Evolutionary conservation across 2,329 filamentous ascomycete species (phyloP).

Genomic region (Ceratocystis harringtonii): DNA sequence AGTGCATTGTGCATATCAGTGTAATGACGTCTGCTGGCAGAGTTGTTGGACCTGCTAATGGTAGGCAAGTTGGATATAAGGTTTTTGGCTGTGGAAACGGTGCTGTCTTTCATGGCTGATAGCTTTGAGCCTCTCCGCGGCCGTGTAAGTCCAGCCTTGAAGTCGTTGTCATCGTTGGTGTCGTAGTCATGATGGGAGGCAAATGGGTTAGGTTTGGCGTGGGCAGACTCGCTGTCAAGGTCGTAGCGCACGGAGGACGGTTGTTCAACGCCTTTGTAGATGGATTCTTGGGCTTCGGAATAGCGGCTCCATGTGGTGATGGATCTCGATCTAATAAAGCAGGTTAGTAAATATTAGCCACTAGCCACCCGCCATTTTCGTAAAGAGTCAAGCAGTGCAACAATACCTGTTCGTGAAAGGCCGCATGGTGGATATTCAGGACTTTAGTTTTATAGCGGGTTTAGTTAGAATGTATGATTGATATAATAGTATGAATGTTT

Average conservation of each 20-base stretch:
- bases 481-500: not conserved
- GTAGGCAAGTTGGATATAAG: slow-evolving; percentile 14
- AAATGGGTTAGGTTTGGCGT: slow-evolving; percentile 1
- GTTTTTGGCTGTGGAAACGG: slow-evolving; percentile 13
- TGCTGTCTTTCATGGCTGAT: slow-evolving; percentile 44
- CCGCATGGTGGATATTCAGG: not conserved
- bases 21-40: slow-evolving; percentile 8
- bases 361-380: too few species aligned
- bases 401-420: slow-evolving; percentile 1
- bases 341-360: not conserved
- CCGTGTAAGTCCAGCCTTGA: slow-evolving; percentile 58
- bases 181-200: slow-evolving; percentile 8
- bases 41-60: slow-evolving; percentile 9
- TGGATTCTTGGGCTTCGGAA: slow-evolving; percentile 9
- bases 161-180: slow-evolving; percentile 26
- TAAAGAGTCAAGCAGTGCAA: not conserved
- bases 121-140: slow-evolving; percentile 67
- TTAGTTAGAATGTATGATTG: not conserved
- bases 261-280: slow-evolving; percentile 2
- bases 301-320: slow-evolving; percentile 13
- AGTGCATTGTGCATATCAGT: slow-evolving; percentile 12
- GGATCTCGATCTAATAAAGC: slow-evolving; percentile 1
- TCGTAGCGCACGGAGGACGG: slow-evolving; percentile 11
- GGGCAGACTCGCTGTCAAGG: not conserved
- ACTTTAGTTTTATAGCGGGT: not conserved